A percentile compares a stretch with the other conserved stretches of the same genome.
phyloP scores from a whole-genome alignment of 805 yeast genomes.

The Tetrapisispora phaffii region DNA sequence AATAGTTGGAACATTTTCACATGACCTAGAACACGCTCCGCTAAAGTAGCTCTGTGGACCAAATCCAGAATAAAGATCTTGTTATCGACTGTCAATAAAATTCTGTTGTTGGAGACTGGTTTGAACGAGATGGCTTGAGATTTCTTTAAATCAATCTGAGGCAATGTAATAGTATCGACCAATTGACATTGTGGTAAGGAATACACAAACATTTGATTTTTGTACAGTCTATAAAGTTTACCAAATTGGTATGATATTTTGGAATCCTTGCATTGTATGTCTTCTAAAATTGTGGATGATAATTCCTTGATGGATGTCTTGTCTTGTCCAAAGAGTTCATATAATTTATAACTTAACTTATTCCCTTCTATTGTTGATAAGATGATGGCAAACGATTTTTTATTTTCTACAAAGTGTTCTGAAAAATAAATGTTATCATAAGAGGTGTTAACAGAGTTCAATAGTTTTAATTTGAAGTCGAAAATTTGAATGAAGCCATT shows the following conservation, averaged over 20 bases:
- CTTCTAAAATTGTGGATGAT: slow-evolving; percentile 20
- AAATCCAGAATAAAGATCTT: slow-evolving; percentile 23
- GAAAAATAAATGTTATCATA: slow-evolving; percentile 17
- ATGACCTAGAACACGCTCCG: slow-evolving; percentile 19
- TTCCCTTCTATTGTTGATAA: slow-evolving; percentile 16
- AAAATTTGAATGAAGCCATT: slow-evolving; percentile 25
- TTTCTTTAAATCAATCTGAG: slow-evolving; percentile 13
- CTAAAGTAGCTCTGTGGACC: slow-evolving; percentile 19
- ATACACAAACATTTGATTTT: slow-evolving; percentile 13
- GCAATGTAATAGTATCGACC: slow-evolving; percentile 14
- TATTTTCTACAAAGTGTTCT: slow-evolving; percentile 17
- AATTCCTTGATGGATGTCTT: slow-evolving; percentile 16
- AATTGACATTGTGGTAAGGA: slow-evolving; percentile 22
- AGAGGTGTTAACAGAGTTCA: slow-evolving; percentile 15
- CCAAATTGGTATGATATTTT: slow-evolving; percentile 23
- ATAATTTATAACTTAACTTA: slow-evolving; percentile 19
- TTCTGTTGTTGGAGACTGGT: slow-evolving; percentile 24
- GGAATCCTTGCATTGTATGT: slow-evolving; percentile 11
- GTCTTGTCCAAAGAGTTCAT: slow-evolving; percentile 9
- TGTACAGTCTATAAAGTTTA: slow-evolving; percentile 18
- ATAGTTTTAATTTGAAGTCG: slow-evolving; percentile 18
- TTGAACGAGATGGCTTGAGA: slow-evolving; percentile 15
- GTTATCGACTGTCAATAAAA: slow-evolving; percentile 22
- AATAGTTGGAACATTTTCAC: slow-evolving; percentile 23
- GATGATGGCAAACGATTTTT: slow-evolving; percentile 11